phyloP scores from a whole-genome alignment of 2,329 filamentous ascomycete species.

The Penicillium rolfsii region DNA sequence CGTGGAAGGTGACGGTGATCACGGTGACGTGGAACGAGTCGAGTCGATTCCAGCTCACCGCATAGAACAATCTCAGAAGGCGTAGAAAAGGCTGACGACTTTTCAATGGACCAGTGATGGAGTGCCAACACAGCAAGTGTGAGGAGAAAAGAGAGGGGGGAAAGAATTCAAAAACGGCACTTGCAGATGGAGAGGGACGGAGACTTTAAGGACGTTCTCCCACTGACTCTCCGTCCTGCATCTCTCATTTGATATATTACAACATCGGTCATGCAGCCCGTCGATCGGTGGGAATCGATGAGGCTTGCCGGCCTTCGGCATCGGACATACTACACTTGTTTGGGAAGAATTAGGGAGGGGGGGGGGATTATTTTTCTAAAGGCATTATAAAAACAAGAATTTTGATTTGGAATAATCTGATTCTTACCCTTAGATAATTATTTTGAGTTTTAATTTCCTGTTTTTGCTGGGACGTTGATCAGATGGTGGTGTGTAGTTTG shows the following conservation, averaged over 20 bases:
- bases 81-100: background rate
- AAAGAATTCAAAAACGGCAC: slow-evolving; percentile 22
- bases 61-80: background rate
- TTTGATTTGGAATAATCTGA: background rate
- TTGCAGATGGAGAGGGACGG: slow-evolving; percentile 31
- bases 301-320: slow-evolving; percentile 40
- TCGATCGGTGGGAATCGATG: slow-evolving; percentile 46
- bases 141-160: slow-evolving; percentile 8
- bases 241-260: slow-evolving; percentile 51
- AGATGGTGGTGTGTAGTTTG: slow-evolving; percentile 3
- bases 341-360: background rate
- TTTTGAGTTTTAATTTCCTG: slow-evolving; percentile 2
- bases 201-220: slow-evolving; percentile 39
- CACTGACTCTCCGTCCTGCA: slow-evolving; percentile 36
- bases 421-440: background rate
- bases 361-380: background rate
- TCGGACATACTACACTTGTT: slow-evolving; percentile 27
- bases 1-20: background rate
- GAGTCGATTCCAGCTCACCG: background rate
- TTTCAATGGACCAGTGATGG: slow-evolving; percentile 18
- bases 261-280: slow-evolving; percentile 50
- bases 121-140: slow-evolving; percentile 29
- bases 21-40: slow-evolving; percentile 2
- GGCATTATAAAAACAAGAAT: background rate
- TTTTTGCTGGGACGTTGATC: background rate